A percentile compares a stretch with the other conserved stretches of the same genome.
phyloP scores from a whole-genome alignment of 2,329 filamentous ascomycete species.

The Penicillium janthinellum region DNA sequence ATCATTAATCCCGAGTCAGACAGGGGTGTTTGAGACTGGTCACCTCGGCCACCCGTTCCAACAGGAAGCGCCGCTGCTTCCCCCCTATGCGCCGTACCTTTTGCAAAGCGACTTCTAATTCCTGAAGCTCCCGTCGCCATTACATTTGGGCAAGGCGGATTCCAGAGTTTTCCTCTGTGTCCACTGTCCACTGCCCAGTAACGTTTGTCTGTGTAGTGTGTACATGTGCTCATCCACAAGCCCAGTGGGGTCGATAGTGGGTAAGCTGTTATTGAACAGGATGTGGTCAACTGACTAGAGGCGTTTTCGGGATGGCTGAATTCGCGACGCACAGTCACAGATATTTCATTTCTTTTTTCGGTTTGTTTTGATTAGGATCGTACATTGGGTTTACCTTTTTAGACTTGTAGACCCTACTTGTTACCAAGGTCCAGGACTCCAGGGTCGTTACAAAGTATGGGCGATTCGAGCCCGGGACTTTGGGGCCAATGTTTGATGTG shows the following conservation, averaged over 20 bases:
- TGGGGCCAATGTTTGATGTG: background rate
- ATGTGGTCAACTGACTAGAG: conserved; percentile 5
- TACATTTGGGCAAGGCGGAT: background rate
- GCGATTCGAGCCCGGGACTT: background rate
- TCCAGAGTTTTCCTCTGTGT: background rate
- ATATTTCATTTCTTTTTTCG: too few species aligned
- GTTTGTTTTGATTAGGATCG: background rate
- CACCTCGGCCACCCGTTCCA: conserved; percentile 11
- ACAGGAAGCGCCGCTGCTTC: background rate
- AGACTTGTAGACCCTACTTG: background rate
- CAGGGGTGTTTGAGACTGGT: conserved; percentile 18
- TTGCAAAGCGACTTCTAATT: background rate
- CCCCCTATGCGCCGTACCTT: background rate
- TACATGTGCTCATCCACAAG: conserved; percentile 9
- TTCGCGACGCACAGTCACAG: background rate
- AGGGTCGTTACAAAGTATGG: background rate
- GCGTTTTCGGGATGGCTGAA: background rate
- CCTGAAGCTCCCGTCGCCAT: background rate
- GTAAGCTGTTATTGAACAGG: conserved; percentile 1
- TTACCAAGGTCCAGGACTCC: background rate
- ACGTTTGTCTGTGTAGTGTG: background rate
- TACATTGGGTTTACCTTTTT: background rate
- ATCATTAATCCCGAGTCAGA: background rate
- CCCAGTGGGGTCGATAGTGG: conserved; percentile 2
- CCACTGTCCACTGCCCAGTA: background rate